phyloP scores from a whole-genome alignment of 345 rosid species.

The Lenwebbia sp. region DNA sequence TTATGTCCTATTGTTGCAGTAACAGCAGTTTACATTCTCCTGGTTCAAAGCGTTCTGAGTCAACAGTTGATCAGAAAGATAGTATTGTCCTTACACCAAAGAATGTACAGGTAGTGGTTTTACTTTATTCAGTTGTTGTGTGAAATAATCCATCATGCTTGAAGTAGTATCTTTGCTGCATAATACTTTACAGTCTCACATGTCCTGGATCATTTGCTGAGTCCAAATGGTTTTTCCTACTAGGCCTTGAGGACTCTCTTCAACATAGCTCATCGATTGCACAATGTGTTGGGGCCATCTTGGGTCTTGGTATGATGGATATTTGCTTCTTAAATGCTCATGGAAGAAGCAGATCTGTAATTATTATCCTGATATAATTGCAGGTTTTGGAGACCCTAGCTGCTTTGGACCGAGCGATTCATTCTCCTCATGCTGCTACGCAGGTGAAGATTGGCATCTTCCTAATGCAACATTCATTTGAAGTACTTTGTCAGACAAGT shows the following conservation, averaged over 20 bases:
- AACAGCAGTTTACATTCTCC: slow-evolving; percentile 65
- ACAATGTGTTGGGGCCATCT: slow-evolving; percentile 95
- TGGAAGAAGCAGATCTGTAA: background rate
- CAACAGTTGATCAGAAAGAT: slow-evolving; percentile 64
- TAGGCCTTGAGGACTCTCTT: slow-evolving; percentile 96
- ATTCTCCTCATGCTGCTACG: slow-evolving; percentile 94
- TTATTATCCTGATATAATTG: slow-evolving; percentile 9
- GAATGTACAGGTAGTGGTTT: slow-evolving; percentile 79
- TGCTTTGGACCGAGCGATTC: slow-evolving; percentile 82
- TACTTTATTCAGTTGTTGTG: background rate
- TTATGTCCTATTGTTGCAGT: slow-evolving; percentile 20
- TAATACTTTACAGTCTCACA: background rate
- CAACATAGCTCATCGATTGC: slow-evolving; percentile 88
- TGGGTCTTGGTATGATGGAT: slow-evolving; percentile 85
- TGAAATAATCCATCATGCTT: background rate
- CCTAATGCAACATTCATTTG: background rate
- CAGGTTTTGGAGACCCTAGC: slow-evolving; percentile 96
- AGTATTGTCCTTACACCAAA: slow-evolving; percentile 73
- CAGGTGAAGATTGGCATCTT: slow-evolving; percentile 44
- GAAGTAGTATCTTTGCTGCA: background rate
- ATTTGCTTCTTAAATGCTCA: background rate
- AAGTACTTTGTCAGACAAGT: background rate
- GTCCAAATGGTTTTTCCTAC: slow-evolving; percentile 22
- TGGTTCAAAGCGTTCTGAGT: slow-evolving; percentile 67
- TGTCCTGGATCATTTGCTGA: background rate